Evolutionary conservation across 2,329 filamentous ascomycete species (phyloP), one percentile per base, ranked within the genome.

Genomic region (Cryphonectria radicalis): DNA sequence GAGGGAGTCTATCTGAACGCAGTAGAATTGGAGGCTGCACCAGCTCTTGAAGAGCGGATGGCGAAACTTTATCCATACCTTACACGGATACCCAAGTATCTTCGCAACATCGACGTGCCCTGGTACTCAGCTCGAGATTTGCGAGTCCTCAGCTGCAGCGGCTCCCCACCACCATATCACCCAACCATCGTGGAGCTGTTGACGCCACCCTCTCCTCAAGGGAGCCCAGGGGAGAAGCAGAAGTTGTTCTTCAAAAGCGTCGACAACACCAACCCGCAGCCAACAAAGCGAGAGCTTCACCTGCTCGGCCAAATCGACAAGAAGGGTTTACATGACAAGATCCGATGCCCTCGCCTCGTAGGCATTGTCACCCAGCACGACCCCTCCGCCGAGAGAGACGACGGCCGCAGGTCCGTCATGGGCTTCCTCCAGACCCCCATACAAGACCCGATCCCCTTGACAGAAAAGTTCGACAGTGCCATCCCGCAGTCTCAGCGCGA

Each of bases 351-450:
- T 8, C 59, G 60, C 13, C 63, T 70, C 13, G 57, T 59, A 19
- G 68, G 68, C 22, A 57, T 70, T 4, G 68, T 70, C 19, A 67
- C 63, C 28, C 50, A 42, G 17, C 43, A 65, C 14, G 22, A 62
- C 17, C 2, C 25, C 2, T 32, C 28, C 32, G 14, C 55, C 32
- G 28, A 59, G 22, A n/a, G 53, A 32, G 50, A 63, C 11, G 43
- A 68, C 14, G 28, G 28, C 43, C 60, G 22, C 3, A 60, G 11
- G 7, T 68, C 65, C 35, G 59, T 71, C 50, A 65, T 71, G 70
- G 70, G 70, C 40, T 71, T 60, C 40, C 40, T 71, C 2, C 69
- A 69, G 37, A 68, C 66, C 8, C 66, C 43, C 37, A 71, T 71
- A 35, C 14, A 37, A 11, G 46, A 65, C 17, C 66, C 53, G 25